phyloP scores from a whole-genome alignment of 768 basidiomycete species.

The Suillus fuscotomentosus region DNA sequence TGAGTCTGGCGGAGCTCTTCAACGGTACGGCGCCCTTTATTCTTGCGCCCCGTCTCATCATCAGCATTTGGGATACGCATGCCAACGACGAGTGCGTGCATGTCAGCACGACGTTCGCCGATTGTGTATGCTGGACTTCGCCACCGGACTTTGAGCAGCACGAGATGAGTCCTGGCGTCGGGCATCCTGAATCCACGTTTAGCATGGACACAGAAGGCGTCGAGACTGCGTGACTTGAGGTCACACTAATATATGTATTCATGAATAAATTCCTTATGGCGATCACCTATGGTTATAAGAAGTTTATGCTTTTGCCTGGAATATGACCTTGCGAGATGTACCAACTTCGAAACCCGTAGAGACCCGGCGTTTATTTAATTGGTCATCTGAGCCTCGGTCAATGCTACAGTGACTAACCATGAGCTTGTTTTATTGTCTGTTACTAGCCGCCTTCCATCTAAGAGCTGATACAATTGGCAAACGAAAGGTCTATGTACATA shows the following conservation, averaged over 20 bases:
- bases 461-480: no score
- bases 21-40: neutral
- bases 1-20: neutral
- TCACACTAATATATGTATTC: neutral
- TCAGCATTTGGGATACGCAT: slow-evolving; percentile 3
- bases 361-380: neutral
- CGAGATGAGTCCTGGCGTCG: neutral
- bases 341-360: neutral
- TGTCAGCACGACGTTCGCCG: neutral
- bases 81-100: neutral
- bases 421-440: neutral
- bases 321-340: neutral
- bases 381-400: neutral
- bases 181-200: neutral
- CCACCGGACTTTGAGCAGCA: neutral
- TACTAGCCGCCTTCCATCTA: neutral
- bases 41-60: slow-evolving; percentile 1
- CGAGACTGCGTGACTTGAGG: neutral
- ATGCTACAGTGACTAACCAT: neutral
- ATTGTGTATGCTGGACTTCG: slow-evolving; percentile 4
- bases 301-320: neutral
- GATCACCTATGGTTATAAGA: neutral
- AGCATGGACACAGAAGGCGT: neutral
- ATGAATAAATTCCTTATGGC: neutral
- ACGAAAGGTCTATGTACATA: no score